phyloP scores from a whole-genome alignment of 495 filamentous ascomycete genomes.

The Zalerion maritima region DNA sequence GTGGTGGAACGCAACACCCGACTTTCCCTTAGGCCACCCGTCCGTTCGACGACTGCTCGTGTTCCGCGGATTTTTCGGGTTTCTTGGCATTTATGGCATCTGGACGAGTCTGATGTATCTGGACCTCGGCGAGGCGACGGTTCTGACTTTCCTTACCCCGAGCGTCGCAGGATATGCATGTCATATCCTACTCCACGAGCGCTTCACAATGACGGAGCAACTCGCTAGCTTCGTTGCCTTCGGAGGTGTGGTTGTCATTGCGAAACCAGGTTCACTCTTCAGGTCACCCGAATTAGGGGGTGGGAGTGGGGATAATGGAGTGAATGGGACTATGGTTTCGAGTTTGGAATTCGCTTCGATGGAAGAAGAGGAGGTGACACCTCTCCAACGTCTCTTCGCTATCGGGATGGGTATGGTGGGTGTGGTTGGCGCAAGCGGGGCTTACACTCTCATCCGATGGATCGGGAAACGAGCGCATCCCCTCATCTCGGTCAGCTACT shows the following conservation, averaged over 20 bases:
- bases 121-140: conserved; percentile 78
- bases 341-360: conserved; percentile 13
- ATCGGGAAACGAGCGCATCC: conserved; percentile 78
- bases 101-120: conserved; percentile 67
- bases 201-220: conserved; percentile 66
- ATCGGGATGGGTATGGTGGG: conserved; percentile 63
- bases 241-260: conserved; percentile 72
- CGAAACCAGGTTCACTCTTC: conserved; percentile 52
- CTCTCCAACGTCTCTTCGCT: conserved; percentile 54
- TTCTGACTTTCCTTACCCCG: conserved; percentile 81
- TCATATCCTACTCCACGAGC: conserved; percentile 57
- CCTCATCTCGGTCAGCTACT: conserved; percentile 77
- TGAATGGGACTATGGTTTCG: conserved; percentile 11
- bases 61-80: conserved; percentile 56
- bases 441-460: conserved; percentile 68
- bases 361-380: conserved; percentile 28
- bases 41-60: conserved; percentile 54
- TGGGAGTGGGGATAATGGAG: conserved; percentile 7
- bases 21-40: conserved; percentile 55
- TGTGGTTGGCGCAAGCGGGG: conserved; percentile 63
- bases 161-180: conserved; percentile 73
- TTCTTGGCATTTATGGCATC: conserved; percentile 59
- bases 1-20: conserved; percentile 48
- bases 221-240: conserved; percentile 63
- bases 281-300: conserved; percentile 19